These are phyloP conservation scores for Hyphodiscus hymeniophilus DNA, from an alignment of 495 filamentous ascomycete species.

Conservation along the genomic window DNA sequence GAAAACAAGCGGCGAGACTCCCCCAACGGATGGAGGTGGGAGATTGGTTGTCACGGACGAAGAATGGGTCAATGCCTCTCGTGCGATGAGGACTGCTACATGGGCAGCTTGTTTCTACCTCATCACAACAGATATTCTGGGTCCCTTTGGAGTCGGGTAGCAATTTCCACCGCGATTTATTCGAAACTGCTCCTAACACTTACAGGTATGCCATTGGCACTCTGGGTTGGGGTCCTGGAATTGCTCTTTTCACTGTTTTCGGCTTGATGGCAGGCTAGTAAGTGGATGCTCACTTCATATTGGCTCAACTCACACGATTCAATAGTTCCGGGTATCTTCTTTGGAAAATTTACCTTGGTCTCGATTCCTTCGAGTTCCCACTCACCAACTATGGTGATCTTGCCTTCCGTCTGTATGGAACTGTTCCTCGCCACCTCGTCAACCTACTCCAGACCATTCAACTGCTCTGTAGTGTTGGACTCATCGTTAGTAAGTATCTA, in stretches of 20 bases:
- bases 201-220: not conserved
- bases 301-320: too few species aligned
- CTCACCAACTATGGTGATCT: conserved; percentile 47
- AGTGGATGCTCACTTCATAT: too few species aligned
- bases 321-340: not conserved
- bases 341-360: not conserved
- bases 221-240: not conserved
- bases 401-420: conserved; percentile 44
- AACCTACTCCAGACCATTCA: conserved; percentile 42
- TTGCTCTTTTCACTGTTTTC: not conserved
- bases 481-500: too few species aligned
- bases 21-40: not conserved
- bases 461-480: conserved; percentile 39
- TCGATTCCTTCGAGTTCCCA: conserved; percentile 46
- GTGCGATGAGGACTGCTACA: not conserved
- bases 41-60: not conserved
- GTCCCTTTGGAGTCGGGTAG: not conserved
- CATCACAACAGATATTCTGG: not conserved
- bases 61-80: not conserved
- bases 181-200: not conserved
- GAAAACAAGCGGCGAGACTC: not conserved
- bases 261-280: not conserved
- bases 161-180: not conserved
- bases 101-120: not conserved
- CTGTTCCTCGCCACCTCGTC: conserved; percentile 37